phyloP scores from a whole-genome alignment of 2,329 filamentous ascomycete species.

The Aspergillus awamori region DNA sequence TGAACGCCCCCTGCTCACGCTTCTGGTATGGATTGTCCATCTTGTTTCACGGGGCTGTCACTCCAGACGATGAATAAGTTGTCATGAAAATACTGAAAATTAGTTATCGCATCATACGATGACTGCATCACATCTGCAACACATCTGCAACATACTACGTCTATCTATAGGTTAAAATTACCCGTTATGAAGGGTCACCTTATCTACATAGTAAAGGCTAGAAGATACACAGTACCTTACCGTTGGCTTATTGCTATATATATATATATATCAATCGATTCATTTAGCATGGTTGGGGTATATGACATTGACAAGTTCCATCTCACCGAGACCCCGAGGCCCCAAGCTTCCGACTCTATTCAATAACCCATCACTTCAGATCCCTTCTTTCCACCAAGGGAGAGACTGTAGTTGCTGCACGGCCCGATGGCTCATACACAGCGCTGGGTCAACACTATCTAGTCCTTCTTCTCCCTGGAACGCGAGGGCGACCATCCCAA shows the following conservation, averaged over 20 bases:
- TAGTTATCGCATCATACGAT: slow-evolving; percentile 7
- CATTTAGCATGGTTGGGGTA: slow-evolving; percentile 2
- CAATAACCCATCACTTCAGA: neutral
- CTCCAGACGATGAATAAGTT: neutral
- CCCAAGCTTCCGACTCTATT: neutral
- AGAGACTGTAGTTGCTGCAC: slow-evolving; percentile 45
- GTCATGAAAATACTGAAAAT: neutral
- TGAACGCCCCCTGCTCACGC: neutral
- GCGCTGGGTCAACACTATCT: slow-evolving; percentile 69
- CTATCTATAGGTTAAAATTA: neutral
- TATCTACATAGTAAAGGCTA: neutral
- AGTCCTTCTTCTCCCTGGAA: slow-evolving; percentile 71
- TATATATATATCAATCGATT: neutral
- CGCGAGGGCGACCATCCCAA: slow-evolving; percentile 79
- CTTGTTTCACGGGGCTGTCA: neutral
- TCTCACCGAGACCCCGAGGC: neutral
- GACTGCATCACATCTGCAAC: slow-evolving; percentile 1
- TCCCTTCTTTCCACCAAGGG: slow-evolving; percentile 39
- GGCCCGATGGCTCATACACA: slow-evolving; percentile 69
- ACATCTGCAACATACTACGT: neutral
- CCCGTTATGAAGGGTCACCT: neutral
- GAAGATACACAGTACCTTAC: neutral
- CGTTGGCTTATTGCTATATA: neutral
- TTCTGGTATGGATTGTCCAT: neutral
- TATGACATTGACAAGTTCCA: slow-evolving; percentile 9